phyloP scores from a whole-genome alignment of 768 basidiomycete genomes.

The Amanita jacksonii region DNA sequence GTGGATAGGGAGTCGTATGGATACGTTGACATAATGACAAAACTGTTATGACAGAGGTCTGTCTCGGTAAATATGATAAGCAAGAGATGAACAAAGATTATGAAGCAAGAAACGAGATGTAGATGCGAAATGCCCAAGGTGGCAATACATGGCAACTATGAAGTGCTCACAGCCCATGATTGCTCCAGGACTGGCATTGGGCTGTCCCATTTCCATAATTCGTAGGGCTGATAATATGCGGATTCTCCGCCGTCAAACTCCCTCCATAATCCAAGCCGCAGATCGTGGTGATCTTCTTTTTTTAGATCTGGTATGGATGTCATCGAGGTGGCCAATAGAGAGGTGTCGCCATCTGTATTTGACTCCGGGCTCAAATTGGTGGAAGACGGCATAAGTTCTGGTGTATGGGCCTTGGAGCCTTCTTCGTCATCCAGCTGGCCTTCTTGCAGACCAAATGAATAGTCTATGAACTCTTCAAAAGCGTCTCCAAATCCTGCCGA shows the following conservation, averaged over 20 bases:
- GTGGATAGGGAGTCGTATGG: not conserved
- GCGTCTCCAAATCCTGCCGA: slow-evolving; percentile 5
- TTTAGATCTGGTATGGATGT: slow-evolving; percentile 6
- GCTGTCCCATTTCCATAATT: slow-evolving; percentile 11
- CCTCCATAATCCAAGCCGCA: slow-evolving; percentile 9
- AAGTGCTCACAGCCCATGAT: slow-evolving; percentile 9
- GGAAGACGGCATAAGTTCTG: slow-evolving; percentile 12
- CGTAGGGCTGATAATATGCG: slow-evolving; percentile 9
- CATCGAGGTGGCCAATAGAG: not conserved
- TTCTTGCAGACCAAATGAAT: slow-evolving; percentile 5
- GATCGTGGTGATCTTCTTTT: slow-evolving; percentile 7
- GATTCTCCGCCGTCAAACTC: slow-evolving; percentile 10
- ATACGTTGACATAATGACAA: slow-evolving; percentile 1
- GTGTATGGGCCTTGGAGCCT: slow-evolving; percentile 6
- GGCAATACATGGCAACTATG: slow-evolving; percentile 7
- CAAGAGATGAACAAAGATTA: slow-evolving; percentile 8
- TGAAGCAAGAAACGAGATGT: not conserved
- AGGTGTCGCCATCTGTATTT: slow-evolving; percentile 4
- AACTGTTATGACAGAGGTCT: slow-evolving; percentile 5
- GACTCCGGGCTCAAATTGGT: slow-evolving; percentile 20
- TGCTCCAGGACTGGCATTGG: slow-evolving; percentile 9
- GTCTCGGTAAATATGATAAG: slow-evolving; percentile 8
- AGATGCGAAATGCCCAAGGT: not conserved
- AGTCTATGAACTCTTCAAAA: slow-evolving; percentile 9
- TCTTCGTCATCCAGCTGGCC: slow-evolving; percentile 9